Conservation (phyloP, 345 rosid species). For the Eucalyptus microcorys region DNA sequence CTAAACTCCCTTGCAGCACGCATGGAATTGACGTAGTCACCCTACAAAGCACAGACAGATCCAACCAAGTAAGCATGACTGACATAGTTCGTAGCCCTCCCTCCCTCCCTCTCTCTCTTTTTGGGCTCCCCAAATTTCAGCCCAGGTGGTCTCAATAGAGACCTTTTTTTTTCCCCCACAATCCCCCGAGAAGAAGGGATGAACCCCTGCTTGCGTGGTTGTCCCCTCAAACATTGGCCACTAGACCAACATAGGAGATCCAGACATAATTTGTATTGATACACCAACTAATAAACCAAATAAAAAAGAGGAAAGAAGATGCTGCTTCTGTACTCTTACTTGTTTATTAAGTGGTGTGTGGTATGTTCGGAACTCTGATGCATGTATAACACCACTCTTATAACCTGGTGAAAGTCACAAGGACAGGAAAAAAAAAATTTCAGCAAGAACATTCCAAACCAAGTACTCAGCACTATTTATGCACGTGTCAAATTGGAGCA, state of each 20-base stretch:
- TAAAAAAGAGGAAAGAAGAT: neutral
- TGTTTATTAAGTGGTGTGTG: slow-evolving; percentile 88
- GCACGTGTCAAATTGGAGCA: neutral
- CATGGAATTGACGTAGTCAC: slow-evolving; percentile 72
- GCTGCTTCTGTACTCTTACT: slow-evolving; percentile 13
- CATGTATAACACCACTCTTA: slow-evolving; percentile 66
- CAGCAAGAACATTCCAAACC: neutral
- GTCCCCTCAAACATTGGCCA: neutral
- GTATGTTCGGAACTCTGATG: slow-evolving; percentile 91
- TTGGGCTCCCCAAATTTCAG: neutral
- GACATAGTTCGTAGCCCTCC: neutral
- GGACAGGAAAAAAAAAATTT: neutral
- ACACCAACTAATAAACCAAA: neutral
- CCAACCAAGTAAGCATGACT: neutral
- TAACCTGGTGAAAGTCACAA: slow-evolving; percentile 30
- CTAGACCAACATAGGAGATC: neutral
- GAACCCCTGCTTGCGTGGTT: neutral
- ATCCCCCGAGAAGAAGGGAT: neutral
- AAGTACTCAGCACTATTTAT: neutral
- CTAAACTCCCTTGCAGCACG: slow-evolving; percentile 88
- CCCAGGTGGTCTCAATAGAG: neutral
- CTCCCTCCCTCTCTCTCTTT: too few relatives aligned
- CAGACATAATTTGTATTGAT: neutral
- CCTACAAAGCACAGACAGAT: slow-evolving; percentile 19
- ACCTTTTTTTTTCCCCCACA: neutral